Evolutionary conservation across 176 grass and related monocot species (phyloP), one percentile per base, ranked within the genome.

Genomic region (Puccinellia tenuiflora): DNA sequence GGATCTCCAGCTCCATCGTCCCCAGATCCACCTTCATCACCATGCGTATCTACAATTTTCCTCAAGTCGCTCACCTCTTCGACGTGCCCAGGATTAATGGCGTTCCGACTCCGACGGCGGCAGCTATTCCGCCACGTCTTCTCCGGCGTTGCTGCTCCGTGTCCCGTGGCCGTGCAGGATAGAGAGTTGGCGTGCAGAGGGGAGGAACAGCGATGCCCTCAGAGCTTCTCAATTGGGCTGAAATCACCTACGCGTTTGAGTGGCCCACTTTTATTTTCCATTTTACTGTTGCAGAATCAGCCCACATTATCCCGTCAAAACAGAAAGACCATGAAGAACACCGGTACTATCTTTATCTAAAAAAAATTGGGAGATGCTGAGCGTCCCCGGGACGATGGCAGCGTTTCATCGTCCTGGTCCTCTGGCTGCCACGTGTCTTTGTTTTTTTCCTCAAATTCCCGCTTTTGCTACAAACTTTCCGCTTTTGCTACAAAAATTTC

Each of bases 1-100:
- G 68, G 78, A 99, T 92, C 91, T 99, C 93, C 87, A 96, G 85
- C 83, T 96, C 92, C 92, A 93, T 90, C 79, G 86, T 89, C 59
- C 7, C 86, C 79, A 48, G 42, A 48, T 73, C 45, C 42, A 28
- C 68, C 65, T 22, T n/a, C 34, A 20, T n/a, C 64, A 10, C 80
- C 85, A 21, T 42, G 69, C 83, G 71, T 17, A 88, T 91, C 89
- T 91, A 83, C 79, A 6, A 6, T 28, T 55, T 28, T 55, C 43
- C 55, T 75, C 64, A 29, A 33, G 40, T 78, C 57, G 77, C 82
- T 21, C 24, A 2, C 22, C 57, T 28, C 57, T 61, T 42, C 10
- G 6, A 17, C 6, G 22, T 21, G 25, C 3, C 39, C 39, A 20
- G 46, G 43, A 30, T 9, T 26, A 73, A 26, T 47, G 69, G 63